These are phyloP conservation scores for Pyronema domesticum DNA, from an alignment of 495 filamentous ascomycete species.

Conservation along the genomic window DNA sequence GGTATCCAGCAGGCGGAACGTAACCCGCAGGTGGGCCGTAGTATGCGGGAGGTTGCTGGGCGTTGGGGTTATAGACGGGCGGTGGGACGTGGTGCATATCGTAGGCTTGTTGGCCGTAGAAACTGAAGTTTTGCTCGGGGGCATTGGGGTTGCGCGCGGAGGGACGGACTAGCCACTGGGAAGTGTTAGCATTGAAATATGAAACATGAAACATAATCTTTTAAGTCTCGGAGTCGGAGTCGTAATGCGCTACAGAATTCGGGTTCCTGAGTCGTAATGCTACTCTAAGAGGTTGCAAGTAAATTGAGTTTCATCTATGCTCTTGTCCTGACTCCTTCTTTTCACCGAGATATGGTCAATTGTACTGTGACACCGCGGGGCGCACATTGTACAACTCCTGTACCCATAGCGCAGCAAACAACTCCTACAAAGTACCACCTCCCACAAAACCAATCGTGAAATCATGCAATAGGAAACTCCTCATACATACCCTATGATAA, in stretches of 20 bases:
- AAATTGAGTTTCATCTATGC: too few relatives aligned
- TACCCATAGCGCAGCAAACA: too few relatives aligned
- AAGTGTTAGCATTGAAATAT: not conserved
- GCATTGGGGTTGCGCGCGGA: slow-evolving; percentile 38
- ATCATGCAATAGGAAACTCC: not conserved
- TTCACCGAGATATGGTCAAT: too few relatives aligned
- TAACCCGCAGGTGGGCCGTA: not conserved
- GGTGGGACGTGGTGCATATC: slow-evolving; percentile 42
- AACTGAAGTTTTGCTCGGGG: slow-evolving; percentile 26
- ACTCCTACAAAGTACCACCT: too few relatives aligned
- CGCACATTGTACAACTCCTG: too few relatives aligned
- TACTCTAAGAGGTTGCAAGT: too few relatives aligned
- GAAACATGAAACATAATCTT: not conserved
- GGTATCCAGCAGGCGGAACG: too few relatives aligned
- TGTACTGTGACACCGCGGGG: too few relatives aligned
- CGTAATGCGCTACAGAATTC: too few relatives aligned
- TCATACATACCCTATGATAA: slow-evolving; percentile 46
- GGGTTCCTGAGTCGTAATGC: too few relatives aligned
- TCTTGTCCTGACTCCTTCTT: too few relatives aligned
- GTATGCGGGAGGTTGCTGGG: slow-evolving; percentile 19
- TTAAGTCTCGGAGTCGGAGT: too few relatives aligned
- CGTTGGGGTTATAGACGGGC: slow-evolving; percentile 26
- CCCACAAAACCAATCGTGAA: not conserved
- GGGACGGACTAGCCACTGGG: slow-evolving; percentile 46
- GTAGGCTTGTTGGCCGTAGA: slow-evolving; percentile 29